Evolutionary conservation across 495 filamentous ascomycete genomes (phyloP).

Genomic region (Neurospora sp.): DNA sequence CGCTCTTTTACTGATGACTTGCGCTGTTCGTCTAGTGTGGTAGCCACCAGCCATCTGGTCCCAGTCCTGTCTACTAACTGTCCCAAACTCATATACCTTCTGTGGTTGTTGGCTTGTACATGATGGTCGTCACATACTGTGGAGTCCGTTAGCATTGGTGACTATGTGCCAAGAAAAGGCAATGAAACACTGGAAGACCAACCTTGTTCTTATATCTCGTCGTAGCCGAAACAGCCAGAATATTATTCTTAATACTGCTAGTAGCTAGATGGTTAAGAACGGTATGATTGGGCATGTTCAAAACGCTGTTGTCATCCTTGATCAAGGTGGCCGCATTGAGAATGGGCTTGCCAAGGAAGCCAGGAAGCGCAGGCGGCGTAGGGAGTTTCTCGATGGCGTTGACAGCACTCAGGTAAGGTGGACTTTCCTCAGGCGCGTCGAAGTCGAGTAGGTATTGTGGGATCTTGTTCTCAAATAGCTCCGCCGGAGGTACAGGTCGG

Average conservation of each 20-base stretch:
- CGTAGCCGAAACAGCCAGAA: slow-evolving; percentile 92
- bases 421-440: slow-evolving; percentile 69
- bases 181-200: neutral
- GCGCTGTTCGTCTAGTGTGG: neutral
- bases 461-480: slow-evolving; percentile 51
- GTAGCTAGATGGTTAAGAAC: slow-evolving; percentile 97
- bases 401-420: slow-evolving; percentile 55
- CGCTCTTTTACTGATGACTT: neutral
- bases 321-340: slow-evolving; percentile 81
- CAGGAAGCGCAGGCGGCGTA: slow-evolving; percentile 73
- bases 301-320: slow-evolving; percentile 94
- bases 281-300: slow-evolving; percentile 93
- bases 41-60: neutral
- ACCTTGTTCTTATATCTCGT: slow-evolving; percentile 97
- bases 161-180: neutral
- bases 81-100: slow-evolving; percentile 11
- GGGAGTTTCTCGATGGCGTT: slow-evolving; percentile 63
- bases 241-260: slow-evolving; percentile 92
- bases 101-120: slow-evolving; percentile 76
- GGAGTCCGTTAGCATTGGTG: slow-evolving; percentile 4
- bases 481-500: slow-evolving; percentile 31
- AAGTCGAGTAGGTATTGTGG: slow-evolving; percentile 80
- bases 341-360: slow-evolving; percentile 91
- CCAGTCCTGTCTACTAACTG: neutral
- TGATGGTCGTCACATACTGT: slow-evolving; percentile 93